Percentiles rank a stretch among this genome's conserved stretches.
Evolutionary conservation across 1,284 basidiomycete species (phyloP).

Genomic region (Malassezia brasiliensis): DNA sequence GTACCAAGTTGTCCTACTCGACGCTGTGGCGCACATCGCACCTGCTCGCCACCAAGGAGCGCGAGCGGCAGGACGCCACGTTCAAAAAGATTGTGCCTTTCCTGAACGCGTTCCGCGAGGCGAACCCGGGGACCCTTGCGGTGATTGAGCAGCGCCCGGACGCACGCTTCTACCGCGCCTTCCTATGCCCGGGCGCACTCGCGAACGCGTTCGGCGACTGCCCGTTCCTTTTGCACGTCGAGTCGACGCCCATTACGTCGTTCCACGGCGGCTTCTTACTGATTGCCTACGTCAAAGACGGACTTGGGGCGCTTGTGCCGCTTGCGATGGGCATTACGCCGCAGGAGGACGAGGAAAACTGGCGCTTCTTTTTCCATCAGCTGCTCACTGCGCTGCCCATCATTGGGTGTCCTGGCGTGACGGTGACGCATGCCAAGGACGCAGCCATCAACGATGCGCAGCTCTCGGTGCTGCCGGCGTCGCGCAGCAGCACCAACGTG

Average conservation of each 20-base stretch:
- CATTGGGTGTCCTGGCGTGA: conserved; percentile 12
- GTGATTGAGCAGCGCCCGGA: conserved; percentile 18
- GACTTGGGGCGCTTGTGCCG: conserved; percentile 8
- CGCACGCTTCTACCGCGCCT: conserved; percentile 16
- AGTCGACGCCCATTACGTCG: conserved; percentile 11
- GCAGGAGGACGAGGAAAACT: conserved; percentile 16
- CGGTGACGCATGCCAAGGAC: conserved; percentile 7
- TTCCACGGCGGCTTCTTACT: conserved; percentile 13
- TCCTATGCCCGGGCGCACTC: conserved; percentile 14
- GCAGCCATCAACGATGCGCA: conserved; percentile 9
- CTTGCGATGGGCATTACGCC: conserved; percentile 15
- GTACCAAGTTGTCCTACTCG: conserved; percentile 18
- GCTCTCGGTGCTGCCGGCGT: conserved; percentile 8
- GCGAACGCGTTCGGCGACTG: conserved; percentile 15
- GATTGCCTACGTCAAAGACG: conserved; percentile 13
- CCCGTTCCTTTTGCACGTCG: conserved; percentile 16
- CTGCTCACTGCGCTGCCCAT: conserved; percentile 13
- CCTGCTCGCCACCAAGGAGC: conserved; percentile 14
- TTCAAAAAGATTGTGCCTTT: conserved; percentile 17
- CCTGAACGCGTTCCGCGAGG: conserved; percentile 17
- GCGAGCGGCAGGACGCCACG: conserved; percentile 17
- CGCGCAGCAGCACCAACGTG: neutral
- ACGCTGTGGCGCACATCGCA: conserved; percentile 19
- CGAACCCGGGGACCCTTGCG: conserved; percentile 14
- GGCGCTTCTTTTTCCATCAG: conserved; percentile 20